Evolutionary conservation across 2,329 filamentous ascomycete species (phyloP), one percentile per base, ranked within the genome.

Genomic region (Cladophialophora carrionii): DNA sequence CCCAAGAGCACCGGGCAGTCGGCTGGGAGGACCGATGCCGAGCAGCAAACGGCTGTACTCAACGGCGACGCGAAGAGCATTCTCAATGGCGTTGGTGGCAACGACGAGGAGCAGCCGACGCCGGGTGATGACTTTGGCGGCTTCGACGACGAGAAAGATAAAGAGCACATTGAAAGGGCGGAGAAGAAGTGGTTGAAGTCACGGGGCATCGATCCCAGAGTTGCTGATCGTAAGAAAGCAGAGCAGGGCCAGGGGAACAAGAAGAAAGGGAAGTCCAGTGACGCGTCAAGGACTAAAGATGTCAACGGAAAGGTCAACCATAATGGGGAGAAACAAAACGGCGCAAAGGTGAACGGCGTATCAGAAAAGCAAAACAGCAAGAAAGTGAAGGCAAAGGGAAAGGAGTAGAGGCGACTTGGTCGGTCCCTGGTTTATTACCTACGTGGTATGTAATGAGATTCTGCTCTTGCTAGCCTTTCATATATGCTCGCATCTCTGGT

Each of bases 121-220:
- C 77, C 75, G 7, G 80, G 80, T 20, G 85, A 86, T 65, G 81
- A 81, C 56, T 93, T 93, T 75, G 89, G 87, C 57, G 88, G 85
- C 1, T 94, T 90, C 74, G 87, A 92, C 66, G 89, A 92, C 0
- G 86, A 88, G 0, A 88, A 88, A 74, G 91, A 94, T 73, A 77
- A 83, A 71, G 83, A 87, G 71, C 88, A 89, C 74, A 91, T 93
- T 51, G 84, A 89, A 73, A 86, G 87, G 72, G 89, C 87, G n/a
- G 87, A 88, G 81, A 85, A 86, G 70, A 91, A 89, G 73, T 85
- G 87, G 65, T 85, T 92, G 82, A 86, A 89, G 72, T 86, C 87
- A 73, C 88, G 90, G 74, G 90, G 90, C 66, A 77, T 93, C 60
- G 87, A 93, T 76, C 90, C 90, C 1, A 87, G 85, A 74, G 87